Evolutionary conservation across 2,329 filamentous ascomycete genomes (phyloP).

Genomic region (Chrysoporthe deuterocubensis): DNA sequence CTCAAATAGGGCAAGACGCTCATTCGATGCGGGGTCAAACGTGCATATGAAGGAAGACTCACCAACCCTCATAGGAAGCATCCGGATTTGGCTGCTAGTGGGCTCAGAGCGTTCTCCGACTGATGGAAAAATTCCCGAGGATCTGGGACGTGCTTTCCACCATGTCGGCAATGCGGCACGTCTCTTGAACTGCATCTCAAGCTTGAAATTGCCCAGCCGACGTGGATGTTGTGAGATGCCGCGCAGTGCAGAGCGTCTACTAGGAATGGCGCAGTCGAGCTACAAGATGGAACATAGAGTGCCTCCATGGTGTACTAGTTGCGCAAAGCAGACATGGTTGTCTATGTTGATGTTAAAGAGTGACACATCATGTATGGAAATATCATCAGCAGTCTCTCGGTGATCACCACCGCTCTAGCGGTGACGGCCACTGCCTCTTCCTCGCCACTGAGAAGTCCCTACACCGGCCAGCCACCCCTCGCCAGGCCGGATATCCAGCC

Average conservation of each 20-base stretch:
- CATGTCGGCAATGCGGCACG: background rate
- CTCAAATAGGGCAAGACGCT: background rate
- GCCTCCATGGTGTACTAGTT: background rate
- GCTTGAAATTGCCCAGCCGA: background rate
- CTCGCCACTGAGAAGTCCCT: background rate
- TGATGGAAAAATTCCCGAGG: constrained; percentile 12
- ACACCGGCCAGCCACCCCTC: background rate
- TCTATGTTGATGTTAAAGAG: no score
- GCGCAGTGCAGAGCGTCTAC: background rate
- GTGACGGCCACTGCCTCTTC: background rate
- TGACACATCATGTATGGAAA: background rate
- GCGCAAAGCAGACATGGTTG: background rate
- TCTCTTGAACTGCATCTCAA: background rate
- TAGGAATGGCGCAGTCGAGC: background rate
- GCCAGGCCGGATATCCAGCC: constrained; percentile 14
- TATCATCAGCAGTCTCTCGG: background rate
- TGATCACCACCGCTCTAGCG: background rate
- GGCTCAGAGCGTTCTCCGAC: background rate
- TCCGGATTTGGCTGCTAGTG: background rate
- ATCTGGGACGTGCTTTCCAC: background rate
- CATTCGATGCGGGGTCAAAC: background rate
- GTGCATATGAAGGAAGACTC: background rate
- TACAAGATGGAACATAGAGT: background rate
- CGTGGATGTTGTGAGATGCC: background rate
- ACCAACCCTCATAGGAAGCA: background rate